Conservation (phyloP, 176 grass and related monocot genomes). For the Oryza rufipogon region DNA sequence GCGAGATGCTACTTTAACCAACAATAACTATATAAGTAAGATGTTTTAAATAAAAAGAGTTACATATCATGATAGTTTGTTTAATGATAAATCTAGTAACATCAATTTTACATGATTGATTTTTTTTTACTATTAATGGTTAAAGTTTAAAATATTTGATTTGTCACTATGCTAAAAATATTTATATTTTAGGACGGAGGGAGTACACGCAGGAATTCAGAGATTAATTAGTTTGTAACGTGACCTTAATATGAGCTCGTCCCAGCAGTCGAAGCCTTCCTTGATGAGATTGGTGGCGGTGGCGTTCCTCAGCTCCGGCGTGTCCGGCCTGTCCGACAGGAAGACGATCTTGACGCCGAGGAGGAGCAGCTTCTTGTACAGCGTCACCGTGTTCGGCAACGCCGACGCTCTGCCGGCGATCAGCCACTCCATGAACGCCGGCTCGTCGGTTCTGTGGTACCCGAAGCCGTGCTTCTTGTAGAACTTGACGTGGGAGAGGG, state of each 20-base stretch:
- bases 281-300: not conserved
- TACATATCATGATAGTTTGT: too few relatives aligned
- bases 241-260: slow-evolving; percentile 22
- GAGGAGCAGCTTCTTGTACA: slow-evolving; percentile 18
- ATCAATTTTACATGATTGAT: too few relatives aligned
- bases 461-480: slow-evolving; percentile 34
- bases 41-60: too few relatives aligned
- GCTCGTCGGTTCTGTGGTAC: not conserved
- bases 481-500: slow-evolving; percentile 35
- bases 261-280: slow-evolving; percentile 5
- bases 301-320: slow-evolving; percentile 5
- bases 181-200: too few relatives aligned
- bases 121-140: too few relatives aligned
- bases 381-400: not conserved
- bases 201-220: too few relatives aligned
- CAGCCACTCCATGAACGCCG: slow-evolving; percentile 17
- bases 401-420: not conserved
- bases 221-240: not conserved
- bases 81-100: too few relatives aligned
- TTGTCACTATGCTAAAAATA: too few relatives aligned
- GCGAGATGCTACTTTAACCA: too few relatives aligned
- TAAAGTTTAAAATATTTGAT: too few relatives aligned
- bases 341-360: slow-evolving; percentile 21
- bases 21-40: too few relatives aligned
- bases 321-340: slow-evolving; percentile 2